phyloP scores from a whole-genome alignment of 176 grass and related monocot species.

The Neostapfia colusana region DNA sequence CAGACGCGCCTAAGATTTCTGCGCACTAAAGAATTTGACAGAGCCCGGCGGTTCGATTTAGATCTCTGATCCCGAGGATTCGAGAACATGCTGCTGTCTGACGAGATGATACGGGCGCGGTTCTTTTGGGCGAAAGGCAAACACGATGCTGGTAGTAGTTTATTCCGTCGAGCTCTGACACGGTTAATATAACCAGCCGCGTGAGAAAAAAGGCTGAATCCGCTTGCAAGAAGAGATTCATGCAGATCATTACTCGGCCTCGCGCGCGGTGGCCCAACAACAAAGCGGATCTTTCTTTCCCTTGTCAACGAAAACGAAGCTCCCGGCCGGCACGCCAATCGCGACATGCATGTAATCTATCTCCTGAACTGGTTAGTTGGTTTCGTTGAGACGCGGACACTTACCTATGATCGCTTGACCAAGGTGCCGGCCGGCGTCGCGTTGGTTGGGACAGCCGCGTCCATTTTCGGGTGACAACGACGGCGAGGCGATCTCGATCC shows the following conservation, averaged over 20 bases:
- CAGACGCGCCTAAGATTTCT: too few relatives aligned
- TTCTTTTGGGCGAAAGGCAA: slow-evolving; percentile 9
- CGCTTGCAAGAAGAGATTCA: slow-evolving; percentile 11
- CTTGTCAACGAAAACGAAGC: slow-evolving; percentile 18
- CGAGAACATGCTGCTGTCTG: slow-evolving; percentile 42
- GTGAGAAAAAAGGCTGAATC: neutral
- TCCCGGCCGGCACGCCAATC: neutral
- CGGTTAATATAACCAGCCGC: neutral
- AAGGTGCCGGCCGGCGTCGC: neutral
- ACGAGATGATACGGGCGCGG: slow-evolving; percentile 34
- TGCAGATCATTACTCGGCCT: neutral
- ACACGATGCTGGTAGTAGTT: neutral
- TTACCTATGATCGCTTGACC: neutral
- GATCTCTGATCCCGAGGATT: slow-evolving; percentile 56
- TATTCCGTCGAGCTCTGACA: slow-evolving; percentile 20
- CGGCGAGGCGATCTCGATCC: neutral
- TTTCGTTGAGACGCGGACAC: neutral
- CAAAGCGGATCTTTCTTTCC: neutral
- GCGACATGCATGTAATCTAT: neutral
- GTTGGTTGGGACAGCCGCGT: neutral
- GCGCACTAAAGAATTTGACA: too few relatives aligned
- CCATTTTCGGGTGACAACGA: slow-evolving; percentile 29
- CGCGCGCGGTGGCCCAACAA: neutral
- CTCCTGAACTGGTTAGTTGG: neutral
- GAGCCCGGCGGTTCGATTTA: too few relatives aligned